Percentiles rank a stretch among this genome's conserved stretches.
Evolutionary conservation across 768 basidiomycete species (phyloP).

Genomic region (Phaffia australis): DNA sequence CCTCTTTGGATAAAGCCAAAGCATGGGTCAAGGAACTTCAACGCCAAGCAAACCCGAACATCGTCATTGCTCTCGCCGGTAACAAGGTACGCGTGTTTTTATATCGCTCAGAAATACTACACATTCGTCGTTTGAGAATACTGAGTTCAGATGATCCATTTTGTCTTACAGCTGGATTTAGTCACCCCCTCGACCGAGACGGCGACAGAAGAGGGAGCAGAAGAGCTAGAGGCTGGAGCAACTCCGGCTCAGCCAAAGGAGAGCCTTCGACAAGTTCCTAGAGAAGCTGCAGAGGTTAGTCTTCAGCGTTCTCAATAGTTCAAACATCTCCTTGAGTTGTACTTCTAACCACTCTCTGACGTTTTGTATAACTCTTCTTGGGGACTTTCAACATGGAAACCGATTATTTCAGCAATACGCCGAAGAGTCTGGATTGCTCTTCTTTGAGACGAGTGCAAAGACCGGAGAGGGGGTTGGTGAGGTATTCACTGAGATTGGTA

Average conservation of each 20-base stretch:
- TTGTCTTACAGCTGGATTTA: constrained; percentile 34
- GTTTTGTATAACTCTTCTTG: too few relatives aligned
- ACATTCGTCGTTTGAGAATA: neutral
- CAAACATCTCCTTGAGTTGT: too few relatives aligned
- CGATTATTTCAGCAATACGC: constrained; percentile 49
- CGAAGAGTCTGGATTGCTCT: constrained; percentile 80
- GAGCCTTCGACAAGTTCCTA: constrained; percentile 73
- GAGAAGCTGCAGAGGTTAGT: constrained; percentile 79
- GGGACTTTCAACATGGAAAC: too few relatives aligned
- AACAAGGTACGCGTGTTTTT: constrained; percentile 70
- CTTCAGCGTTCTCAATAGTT: too few relatives aligned
- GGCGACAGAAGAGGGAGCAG: constrained; percentile 16
- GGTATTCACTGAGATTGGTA: constrained; percentile 96
- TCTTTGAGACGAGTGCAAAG: constrained; percentile 98
- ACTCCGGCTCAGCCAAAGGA: constrained; percentile 39
- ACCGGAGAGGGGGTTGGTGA: constrained; percentile 91
- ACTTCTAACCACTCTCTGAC: too few relatives aligned
- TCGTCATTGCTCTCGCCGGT: constrained; percentile 94
- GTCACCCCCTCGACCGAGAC: constrained; percentile 42
- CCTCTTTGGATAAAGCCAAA: constrained; percentile 95
- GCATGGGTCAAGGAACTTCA: constrained; percentile 99
- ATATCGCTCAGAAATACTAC: neutral
- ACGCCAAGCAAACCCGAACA: constrained; percentile 96
- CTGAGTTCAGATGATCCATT: too few relatives aligned
- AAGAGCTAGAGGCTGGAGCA: too few relatives aligned